Evolutionary conservation across 352 stramenopile species (phyloP).

Genomic region (Pythium biforme): DNA sequence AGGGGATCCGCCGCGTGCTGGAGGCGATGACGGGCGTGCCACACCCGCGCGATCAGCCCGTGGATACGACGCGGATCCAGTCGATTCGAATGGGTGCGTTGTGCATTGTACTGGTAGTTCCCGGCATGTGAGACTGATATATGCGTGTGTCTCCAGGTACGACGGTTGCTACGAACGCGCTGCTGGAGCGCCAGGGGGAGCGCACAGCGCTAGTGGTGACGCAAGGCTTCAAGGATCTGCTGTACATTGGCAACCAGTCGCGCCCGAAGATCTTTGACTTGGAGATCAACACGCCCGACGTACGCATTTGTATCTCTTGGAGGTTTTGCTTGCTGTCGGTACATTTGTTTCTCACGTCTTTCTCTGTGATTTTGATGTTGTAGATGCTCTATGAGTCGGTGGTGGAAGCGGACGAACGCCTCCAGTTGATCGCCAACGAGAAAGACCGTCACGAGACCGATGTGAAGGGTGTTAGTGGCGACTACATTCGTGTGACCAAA

Average conservation of each 20-base stretch:
- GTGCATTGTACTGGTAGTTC: neutral
- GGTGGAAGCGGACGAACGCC: conserved; percentile 96
- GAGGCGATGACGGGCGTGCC: conserved; percentile 89
- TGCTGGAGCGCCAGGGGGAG: conserved; percentile 96
- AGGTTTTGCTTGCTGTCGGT: neutral
- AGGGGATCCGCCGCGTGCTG: conserved; percentile 94
- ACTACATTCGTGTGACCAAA: conserved; percentile 86
- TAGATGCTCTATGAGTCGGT: conserved; percentile 96
- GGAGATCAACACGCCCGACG: conserved; percentile 91
- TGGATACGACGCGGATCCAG: conserved; percentile 91
- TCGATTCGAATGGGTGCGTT: conserved; percentile 94
- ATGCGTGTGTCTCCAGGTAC: conserved; percentile 57
- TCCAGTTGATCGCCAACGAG: conserved; percentile 89
- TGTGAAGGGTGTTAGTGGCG: conserved; percentile 83
- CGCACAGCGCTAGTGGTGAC: conserved; percentile 95
- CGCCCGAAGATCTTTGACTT: conserved; percentile 97
- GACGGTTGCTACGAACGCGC: conserved; percentile 99
- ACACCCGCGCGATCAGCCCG: conserved; percentile 77
- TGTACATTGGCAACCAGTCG: conserved; percentile 99
- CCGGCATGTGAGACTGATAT: neutral
- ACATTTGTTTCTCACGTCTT: neutral
- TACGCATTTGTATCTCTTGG: conserved; percentile 28
- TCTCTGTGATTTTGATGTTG: conserved; percentile 1
- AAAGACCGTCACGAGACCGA: conserved; percentile 53
- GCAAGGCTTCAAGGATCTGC: conserved; percentile 94